Evolutionary conservation across 139 green algal genomes (phyloP).

Genomic region (Ostreobium quekettii): DNA sequence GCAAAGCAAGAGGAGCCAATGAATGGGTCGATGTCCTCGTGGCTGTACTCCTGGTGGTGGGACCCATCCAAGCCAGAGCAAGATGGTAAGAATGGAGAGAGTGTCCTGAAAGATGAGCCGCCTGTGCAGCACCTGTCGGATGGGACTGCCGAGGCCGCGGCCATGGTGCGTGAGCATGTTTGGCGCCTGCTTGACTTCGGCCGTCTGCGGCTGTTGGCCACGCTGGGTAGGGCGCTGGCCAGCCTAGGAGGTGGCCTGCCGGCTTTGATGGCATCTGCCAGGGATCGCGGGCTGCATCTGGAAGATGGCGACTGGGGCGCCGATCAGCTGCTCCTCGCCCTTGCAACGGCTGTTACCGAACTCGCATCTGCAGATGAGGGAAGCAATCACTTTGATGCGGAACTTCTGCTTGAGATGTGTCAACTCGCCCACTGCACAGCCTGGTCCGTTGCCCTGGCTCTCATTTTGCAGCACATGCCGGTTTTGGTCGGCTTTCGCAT

Average conservation of each 20-base stretch:
- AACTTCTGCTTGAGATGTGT: slow-evolving; percentile 5
- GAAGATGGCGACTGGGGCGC: not conserved
- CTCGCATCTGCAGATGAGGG: not conserved
- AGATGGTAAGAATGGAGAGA: not conserved
- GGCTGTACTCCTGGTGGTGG: slow-evolving; percentile 4
- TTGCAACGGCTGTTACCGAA: not conserved
- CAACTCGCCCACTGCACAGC: not conserved
- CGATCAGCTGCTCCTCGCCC: not conserved
- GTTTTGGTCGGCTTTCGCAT: slow-evolving; percentile 9
- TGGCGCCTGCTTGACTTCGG: not conserved
- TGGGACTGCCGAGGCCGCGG: not conserved
- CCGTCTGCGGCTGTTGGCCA: not conserved
- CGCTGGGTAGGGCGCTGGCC: not conserved
- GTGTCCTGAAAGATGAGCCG: no score
- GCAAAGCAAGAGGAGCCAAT: no score
- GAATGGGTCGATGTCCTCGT: not conserved
- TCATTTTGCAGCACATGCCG: slow-evolving; percentile 10
- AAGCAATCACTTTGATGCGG: not conserved
- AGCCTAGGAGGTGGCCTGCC: slow-evolving; percentile 7
- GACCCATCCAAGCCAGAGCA: not conserved
- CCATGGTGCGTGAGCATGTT: slow-evolving; percentile 3
- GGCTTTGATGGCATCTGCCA: not conserved
- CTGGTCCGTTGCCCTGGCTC: slow-evolving; percentile 3
- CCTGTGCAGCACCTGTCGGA: not conserved
- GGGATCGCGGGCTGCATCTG: not conserved